Evolutionary conservation across 1,284 basidiomycete species (phyloP).

Genomic region (Heterobasidion parviporum): DNA sequence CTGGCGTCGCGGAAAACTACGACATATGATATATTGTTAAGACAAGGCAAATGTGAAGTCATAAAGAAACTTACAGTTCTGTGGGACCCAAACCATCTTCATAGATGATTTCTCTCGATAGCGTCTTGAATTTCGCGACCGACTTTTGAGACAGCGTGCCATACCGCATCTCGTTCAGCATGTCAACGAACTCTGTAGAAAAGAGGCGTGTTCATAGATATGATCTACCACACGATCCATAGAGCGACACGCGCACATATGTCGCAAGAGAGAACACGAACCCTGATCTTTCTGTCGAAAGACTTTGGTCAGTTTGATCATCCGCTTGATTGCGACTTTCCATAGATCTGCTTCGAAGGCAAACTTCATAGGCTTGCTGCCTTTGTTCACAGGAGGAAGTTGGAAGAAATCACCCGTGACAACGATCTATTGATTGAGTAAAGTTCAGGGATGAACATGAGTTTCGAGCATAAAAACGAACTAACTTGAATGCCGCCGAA

Average conservation of each 20-base stretch:
- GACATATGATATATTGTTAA: conserved; percentile 9
- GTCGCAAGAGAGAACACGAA: conserved; percentile 17
- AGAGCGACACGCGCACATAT: not conserved
- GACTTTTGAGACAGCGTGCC: conserved; percentile 56
- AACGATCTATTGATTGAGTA: conserved; percentile 44
- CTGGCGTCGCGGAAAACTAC: conserved; percentile 76
- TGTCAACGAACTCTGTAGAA: conserved; percentile 68
- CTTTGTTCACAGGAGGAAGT: conserved; percentile 78
- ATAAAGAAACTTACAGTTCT: conserved; percentile 50
- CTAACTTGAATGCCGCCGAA: conserved; percentile 89
- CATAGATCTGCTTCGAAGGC: conserved; percentile 83
- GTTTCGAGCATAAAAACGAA: not conserved
- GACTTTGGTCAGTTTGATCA: conserved; percentile 55
- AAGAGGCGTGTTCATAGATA: not conserved
- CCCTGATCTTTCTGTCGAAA: conserved; percentile 63
- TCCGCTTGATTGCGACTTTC: conserved; percentile 47
- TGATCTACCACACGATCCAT: no score
- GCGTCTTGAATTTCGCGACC: conserved; percentile 48
- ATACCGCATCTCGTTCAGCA: conserved; percentile 90
- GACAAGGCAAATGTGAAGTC: not conserved
- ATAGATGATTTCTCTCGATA: conserved; percentile 55
- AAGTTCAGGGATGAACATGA: conserved; percentile 1
- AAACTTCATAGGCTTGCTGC: conserved; percentile 42
- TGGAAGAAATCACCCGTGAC: conserved; percentile 92
- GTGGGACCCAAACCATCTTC: conserved; percentile 74